These are phyloP conservation scores for Schwanniomyces etchellsii DNA, from an alignment of 1,139 yeast species.

Conservation along the genomic window DNA sequence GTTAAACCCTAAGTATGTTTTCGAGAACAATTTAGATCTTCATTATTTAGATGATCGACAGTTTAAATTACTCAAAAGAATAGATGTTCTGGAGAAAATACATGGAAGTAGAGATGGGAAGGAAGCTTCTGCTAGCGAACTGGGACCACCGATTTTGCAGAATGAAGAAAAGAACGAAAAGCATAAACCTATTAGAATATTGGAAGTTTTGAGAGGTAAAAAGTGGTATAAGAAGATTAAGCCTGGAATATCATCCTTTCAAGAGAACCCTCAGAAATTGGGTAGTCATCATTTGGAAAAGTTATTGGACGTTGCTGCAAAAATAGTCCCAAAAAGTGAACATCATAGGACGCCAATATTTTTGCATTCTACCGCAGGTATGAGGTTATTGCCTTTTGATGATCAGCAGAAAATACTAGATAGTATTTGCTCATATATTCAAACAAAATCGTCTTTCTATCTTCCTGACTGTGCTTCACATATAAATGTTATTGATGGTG, in stretches of 20 bases:
- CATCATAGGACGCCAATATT: constrained; percentile 71
- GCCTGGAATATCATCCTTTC: constrained; percentile 64
- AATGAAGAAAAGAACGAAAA: not conserved
- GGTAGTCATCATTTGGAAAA: constrained; percentile 56
- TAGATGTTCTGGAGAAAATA: constrained; percentile 9
- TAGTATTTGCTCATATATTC: constrained; percentile 52
- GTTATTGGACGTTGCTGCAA: constrained; percentile 49
- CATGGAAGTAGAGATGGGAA: constrained; percentile 5
- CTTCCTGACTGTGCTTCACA: constrained; percentile 55
- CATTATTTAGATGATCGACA: constrained; percentile 4
- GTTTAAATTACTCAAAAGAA: constrained; percentile 12
- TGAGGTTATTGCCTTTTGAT: constrained; percentile 57
- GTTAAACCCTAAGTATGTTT: constrained; percentile 42
- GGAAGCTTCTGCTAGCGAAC: constrained; percentile 2
- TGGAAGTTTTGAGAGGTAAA: constrained; percentile 38
- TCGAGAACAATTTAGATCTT: constrained; percentile 20
- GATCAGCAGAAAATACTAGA: constrained; percentile 48
- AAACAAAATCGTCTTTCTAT: constrained; percentile 48
- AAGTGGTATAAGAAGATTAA: constrained; percentile 57
- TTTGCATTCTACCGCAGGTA: constrained; percentile 77
- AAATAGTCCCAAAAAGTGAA: constrained; percentile 61
- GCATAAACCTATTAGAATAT: constrained; percentile 18
- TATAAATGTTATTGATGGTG: constrained; percentile 68
- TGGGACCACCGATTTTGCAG: constrained; percentile 3
- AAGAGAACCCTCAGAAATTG: constrained; percentile 41